These are phyloP conservation scores for Pythium monospermum DNA, from an alignment of 352 stramenopile species.

Conservation along the genomic window DNA sequence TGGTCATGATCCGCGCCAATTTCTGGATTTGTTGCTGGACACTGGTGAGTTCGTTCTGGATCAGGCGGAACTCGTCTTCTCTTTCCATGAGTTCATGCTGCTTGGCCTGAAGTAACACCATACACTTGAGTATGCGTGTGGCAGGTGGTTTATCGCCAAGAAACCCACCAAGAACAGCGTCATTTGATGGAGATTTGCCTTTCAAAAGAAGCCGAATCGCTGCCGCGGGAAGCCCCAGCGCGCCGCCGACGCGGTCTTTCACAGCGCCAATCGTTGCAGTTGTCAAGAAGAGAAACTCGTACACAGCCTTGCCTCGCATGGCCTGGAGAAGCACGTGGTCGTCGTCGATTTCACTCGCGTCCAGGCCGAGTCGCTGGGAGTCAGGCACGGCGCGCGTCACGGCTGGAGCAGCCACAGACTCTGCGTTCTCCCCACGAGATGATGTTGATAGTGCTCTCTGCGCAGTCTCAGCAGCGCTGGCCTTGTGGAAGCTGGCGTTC, in stretches of 20 bases:
- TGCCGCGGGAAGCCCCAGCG: constrained; percentile 35
- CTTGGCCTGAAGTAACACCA: constrained; percentile 58
- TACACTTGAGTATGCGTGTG: constrained; percentile 49
- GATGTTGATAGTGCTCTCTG: too few relatives aligned
- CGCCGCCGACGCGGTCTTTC: constrained; percentile 41
- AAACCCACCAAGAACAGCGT: constrained; percentile 20
- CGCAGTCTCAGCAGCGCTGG: background rate
- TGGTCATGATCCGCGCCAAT: constrained; percentile 38
- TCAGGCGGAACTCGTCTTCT: constrained; percentile 50
- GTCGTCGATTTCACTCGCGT: constrained; percentile 24
- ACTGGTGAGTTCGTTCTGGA: constrained; percentile 58
- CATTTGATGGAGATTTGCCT: constrained; percentile 48
- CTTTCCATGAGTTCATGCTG: constrained; percentile 61
- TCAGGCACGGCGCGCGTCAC: background rate
- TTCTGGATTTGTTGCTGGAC: constrained; percentile 27
- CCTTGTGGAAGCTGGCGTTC: constrained; percentile 21
- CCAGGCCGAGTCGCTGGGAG: constrained; percentile 11
- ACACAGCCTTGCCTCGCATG: constrained; percentile 49
- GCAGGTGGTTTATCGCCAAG: background rate
- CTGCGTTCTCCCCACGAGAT: background rate
- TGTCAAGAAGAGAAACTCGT: constrained; percentile 41
- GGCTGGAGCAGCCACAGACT: background rate
- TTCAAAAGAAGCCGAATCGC: constrained; percentile 58
- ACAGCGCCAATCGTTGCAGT: constrained; percentile 28
- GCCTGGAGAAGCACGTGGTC: constrained; percentile 47